These are phyloP conservation scores for Smallanthus sonchifolius DNA, from an alignment of 129 eudicot species.

Conservation along the genomic window DNA sequence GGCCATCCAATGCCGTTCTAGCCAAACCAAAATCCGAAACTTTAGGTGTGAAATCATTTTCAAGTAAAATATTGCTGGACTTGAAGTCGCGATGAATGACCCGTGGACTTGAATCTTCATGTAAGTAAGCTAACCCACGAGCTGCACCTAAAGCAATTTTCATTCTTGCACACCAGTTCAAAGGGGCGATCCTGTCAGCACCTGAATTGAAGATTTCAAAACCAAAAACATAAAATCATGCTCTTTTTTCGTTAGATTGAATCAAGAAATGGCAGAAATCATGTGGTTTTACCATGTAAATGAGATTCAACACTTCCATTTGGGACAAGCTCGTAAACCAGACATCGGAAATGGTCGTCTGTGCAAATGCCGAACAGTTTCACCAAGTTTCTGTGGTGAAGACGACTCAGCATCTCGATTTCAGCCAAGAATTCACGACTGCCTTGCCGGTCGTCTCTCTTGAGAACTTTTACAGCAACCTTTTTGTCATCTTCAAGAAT, in stretches of 20 bases:
- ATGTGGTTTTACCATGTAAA: slow-evolving; percentile 64
- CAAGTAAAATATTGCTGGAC: slow-evolving; percentile 87
- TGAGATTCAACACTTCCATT: slow-evolving; percentile 98
- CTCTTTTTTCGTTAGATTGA: neutral
- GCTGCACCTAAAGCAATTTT: slow-evolving; percentile 93
- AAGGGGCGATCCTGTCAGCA: slow-evolving; percentile 54
- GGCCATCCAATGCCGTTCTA: slow-evolving; percentile 71
- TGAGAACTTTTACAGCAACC: slow-evolving; percentile 89
- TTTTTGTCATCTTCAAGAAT: slow-evolving; percentile 66
- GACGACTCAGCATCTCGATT: slow-evolving; percentile 94
- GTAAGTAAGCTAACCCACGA: slow-evolving; percentile 92
- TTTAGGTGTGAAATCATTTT: slow-evolving; percentile 90
- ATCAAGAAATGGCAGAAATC: neutral
- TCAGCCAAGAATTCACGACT: slow-evolving; percentile 93
- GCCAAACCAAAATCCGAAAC: slow-evolving; percentile 98
- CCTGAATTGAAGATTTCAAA: slow-evolving; percentile 36
- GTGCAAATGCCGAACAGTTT: slow-evolving; percentile 86
- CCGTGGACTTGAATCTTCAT: slow-evolving; percentile 98
- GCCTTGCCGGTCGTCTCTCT: slow-evolving; percentile 84
- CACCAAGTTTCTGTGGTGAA: slow-evolving; percentile 95
- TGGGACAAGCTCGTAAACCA: slow-evolving; percentile 85
- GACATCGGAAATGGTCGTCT: slow-evolving; percentile 62
- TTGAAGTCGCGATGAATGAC: slow-evolving; percentile 98
- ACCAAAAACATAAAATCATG: neutral
- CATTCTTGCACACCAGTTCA: slow-evolving; percentile 84